Evolutionary conservation across 306 rosid genomes (phyloP), one percentile per base, ranked within the genome.

Genomic region (Corylus heterophylla): DNA sequence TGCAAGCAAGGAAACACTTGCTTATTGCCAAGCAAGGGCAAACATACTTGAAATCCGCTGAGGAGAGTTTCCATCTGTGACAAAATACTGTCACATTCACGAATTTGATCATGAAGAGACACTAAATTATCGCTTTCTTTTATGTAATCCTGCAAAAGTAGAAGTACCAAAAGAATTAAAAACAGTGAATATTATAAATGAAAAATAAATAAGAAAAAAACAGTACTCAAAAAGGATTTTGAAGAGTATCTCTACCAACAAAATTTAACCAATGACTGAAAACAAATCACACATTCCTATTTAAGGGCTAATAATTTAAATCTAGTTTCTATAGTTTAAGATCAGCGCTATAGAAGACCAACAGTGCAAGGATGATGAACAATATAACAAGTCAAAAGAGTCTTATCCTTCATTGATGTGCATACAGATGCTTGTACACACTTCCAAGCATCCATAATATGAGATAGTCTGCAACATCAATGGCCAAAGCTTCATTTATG

Each of bases 31-130:
- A 56, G 64, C 16, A 79, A 69, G 89, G 73, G 77, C 56, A 75
- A 80, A 69, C 76, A 51, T 74, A 92, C 98, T 93, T 95, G 98
- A 92, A 95, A 95, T 80, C 99, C 99, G 84, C 97, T 80, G 45
- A 95, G 90, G 80, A 95, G 94, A 72, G 96, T 91, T 90, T 92
- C 99, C 98, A 95, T 95, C 84, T 92, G 98, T 73, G 97, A 92
- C 90, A 95, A 91, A 81, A 95, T 93, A 85, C 89, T 86, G 78
- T 95, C 99, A 62, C 99, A 95, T 78, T 95, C 99, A 78, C 86
- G 94, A 88, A 95, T 95, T 86, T 95, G 98, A 83, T 95, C 97
- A 71, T 93, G 99, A 80, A 95, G 98, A 48, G 98, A 95, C 64
- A 95, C 98, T 80, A 95, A 88, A 84, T 95, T 90, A 88, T 95